Evolutionary conservation across 257 asterid species (phyloP), one percentile per base, ranked within the genome.

Genomic region (Leptodermis oblonga): DNA sequence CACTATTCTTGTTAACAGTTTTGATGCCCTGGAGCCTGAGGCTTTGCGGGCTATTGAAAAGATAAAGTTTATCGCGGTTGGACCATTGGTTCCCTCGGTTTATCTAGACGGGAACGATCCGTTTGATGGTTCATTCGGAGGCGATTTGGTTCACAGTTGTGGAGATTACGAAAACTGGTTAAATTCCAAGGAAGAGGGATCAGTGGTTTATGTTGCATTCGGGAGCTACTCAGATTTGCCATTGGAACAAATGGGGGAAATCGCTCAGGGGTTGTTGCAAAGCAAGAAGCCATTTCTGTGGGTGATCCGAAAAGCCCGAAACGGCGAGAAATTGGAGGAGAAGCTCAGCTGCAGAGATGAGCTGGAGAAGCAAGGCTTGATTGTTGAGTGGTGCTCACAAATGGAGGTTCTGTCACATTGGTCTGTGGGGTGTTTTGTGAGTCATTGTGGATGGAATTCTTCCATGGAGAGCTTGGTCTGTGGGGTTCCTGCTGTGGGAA

Each of bases 401-500:
- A 28, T 75, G 0, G 72, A 74, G 41, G 80, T 79, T 54, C 18
- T 79, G 0, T 59, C 76, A 30, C 80, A 79, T n/a, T 49, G 54
- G 4, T 66, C 70, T 12, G 42, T 79, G 46, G 83, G 80, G 5
- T 74, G 80, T 64, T 78, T 78, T 37, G 11, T 78, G 37, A 71
- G 73, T 14, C 83, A 79, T 18, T 73, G 81, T 64, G 86, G 91
- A 49, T 86, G 91, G 91, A 86, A 86, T 67, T 86, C 91, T 31
- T 23, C 77, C 1, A 39, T 82, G 0, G 92, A 86, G 46, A 70
- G 89, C 31, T 34, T 86, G 13, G 83, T 60, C 4, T 71, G 45
- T 3, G 89, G 89, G 3, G 81, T 84, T 25, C 89, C 89, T 0
- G 8, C 78, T 0, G 83, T 86, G 67, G 70, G 71, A 26, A 31